phyloP scores from a whole-genome alignment of 2,329 filamentous ascomycete genomes.

The Dryadomyces sulphureus region DNA sequence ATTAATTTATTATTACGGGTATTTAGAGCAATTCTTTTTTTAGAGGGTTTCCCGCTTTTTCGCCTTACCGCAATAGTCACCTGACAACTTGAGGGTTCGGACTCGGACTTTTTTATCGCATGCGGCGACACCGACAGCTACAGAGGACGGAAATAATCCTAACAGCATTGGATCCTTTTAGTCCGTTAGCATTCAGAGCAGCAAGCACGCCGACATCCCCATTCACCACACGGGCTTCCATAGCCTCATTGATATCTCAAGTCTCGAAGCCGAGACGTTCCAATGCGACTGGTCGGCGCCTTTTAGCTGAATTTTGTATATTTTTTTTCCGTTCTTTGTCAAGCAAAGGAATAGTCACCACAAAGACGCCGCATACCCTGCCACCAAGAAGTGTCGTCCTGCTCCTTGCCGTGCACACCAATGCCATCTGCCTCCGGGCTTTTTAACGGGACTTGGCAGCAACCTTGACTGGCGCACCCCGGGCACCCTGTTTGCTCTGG shows the following conservation, averaged over 20 bases:
- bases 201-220: too few species aligned
- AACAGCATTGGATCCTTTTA: too few species aligned
- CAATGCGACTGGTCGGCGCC: background rate
- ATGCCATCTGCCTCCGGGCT: background rate
- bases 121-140: too few species aligned
- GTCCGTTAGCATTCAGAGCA: too few species aligned
- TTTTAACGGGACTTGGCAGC: conserved; percentile 72
- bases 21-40: background rate
- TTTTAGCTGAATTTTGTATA: conserved; percentile 1
- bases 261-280: too few species aligned
- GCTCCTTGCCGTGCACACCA: conserved; percentile 2
- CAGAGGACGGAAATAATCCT: too few species aligned
- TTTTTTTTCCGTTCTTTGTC: background rate
- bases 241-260: background rate
- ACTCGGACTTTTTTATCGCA: background rate
- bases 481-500: conserved; percentile 92
- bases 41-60: background rate
- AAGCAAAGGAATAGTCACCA: conserved; percentile 5
- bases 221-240: background rate
- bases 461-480: conserved; percentile 78
- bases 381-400: background rate
- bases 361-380: conserved; percentile 7
- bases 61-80: background rate
- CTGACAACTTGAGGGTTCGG: background rate
- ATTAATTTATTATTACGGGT: background rate